Conservation (phyloP, 2,329 filamentous ascomycete species). For the Polytolypa hystricis region DNA sequence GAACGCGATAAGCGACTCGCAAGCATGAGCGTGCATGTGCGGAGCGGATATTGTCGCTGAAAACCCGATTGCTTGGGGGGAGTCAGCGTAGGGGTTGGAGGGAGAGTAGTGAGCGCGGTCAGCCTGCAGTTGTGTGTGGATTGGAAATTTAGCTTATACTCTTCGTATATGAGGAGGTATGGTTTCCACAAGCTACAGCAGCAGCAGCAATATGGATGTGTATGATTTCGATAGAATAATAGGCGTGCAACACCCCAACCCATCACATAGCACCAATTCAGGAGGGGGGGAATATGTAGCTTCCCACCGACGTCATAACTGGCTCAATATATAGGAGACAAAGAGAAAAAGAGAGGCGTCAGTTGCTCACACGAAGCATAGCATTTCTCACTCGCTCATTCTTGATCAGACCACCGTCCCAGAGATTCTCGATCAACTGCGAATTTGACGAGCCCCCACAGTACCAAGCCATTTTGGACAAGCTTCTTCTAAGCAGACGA, state of each 20-base stretch:
- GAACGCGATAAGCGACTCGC: conserved; percentile 50
- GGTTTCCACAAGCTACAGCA: not conserved
- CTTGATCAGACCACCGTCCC: conserved; percentile 59
- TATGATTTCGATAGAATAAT: not conserved
- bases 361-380: conserved; percentile 54
- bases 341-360: conserved; percentile 2
- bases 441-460: conserved; percentile 65
- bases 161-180: not conserved
- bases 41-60: conserved; percentile 60
- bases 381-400: conserved; percentile 62
- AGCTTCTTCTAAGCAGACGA: conserved; percentile 5
- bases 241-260: not conserved
- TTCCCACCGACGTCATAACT: too few relatives aligned
- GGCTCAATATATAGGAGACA: too few relatives aligned
- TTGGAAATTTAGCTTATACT: conserved; percentile 1
- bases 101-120: conserved; percentile 81
- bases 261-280: too few relatives aligned
- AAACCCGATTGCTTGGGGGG: conserved; percentile 57
- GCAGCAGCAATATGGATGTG: not conserved
- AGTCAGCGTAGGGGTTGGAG: conserved; percentile 58
- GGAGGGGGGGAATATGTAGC: too few relatives aligned
- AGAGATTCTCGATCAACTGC: conserved; percentile 69
- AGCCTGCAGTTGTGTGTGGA: conserved; percentile 44
- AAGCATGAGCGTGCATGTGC: conserved; percentile 60
- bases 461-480: conserved; percentile 71